Conservation (phyloP, 2,329 filamentous ascomycete genomes). For the Talaromyces sp. region DNA sequence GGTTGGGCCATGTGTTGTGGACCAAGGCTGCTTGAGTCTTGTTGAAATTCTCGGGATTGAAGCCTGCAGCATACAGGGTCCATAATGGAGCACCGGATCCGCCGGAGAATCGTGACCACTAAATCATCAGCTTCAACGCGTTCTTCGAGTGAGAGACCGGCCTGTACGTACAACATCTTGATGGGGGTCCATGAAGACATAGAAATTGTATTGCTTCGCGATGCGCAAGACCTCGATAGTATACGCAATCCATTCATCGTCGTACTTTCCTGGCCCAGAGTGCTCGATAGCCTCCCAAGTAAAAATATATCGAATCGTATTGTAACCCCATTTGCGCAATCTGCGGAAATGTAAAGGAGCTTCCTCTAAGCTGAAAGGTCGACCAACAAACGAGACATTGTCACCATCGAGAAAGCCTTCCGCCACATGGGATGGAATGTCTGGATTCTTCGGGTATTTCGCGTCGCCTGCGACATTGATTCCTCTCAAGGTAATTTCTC, state of each 20-base stretch:
- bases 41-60: conserved; percentile 81
- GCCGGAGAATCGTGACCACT: conserved; percentile 93
- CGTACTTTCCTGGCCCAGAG: conserved; percentile 83
- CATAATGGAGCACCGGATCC: conserved; percentile 96
- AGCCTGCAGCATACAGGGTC: conserved; percentile 90
- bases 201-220: conserved; percentile 88
- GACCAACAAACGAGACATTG: conserved; percentile 79
- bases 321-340: conserved; percentile 86
- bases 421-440: conserved; percentile 73
- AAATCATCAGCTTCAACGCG: conserved; percentile 8
- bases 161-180: conserved; percentile 76
- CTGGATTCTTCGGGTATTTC: conserved; percentile 79
- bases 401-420: conserved; percentile 90
- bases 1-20: conserved; percentile 87
- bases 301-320: conserved; percentile 93
- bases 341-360: conserved; percentile 83
- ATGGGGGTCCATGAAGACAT: conserved; percentile 97
- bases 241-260: conserved; percentile 88
- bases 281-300: conserved; percentile 99
- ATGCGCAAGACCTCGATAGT: conserved; percentile 80
- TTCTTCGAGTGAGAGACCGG: neutral
- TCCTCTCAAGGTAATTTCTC: conserved; percentile 83
- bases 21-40: conserved; percentile 89
- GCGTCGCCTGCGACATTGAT: conserved; percentile 91
- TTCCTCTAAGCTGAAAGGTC: conserved; percentile 79